Evolutionary conservation across 2,329 filamentous ascomycete species (phyloP), one percentile per base, ranked within the genome.

Genomic region (Nannizziopsis barbatae): DNA sequence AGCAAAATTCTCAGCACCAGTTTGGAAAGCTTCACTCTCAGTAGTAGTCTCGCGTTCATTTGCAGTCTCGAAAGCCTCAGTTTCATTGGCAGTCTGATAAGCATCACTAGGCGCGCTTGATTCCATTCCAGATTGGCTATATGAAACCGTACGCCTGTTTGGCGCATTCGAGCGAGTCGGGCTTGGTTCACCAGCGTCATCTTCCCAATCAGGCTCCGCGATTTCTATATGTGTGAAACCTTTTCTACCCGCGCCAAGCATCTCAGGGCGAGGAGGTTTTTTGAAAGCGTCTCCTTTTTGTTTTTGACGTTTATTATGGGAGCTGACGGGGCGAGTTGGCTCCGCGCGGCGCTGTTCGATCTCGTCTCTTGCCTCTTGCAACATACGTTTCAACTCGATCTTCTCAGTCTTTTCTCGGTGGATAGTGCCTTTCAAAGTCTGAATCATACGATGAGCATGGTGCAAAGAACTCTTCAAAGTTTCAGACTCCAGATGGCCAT

Each of bases 361-460:
- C 60, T 98, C 92, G 62, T 98, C 92, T 32, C 89, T 81, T 18
- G 90, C 84, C 60, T 98, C 92, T 68, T 96, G 90, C 27, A 96
- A 78, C 77, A 98, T 86, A 51, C 90, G 84, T 68, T 87, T 89
- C 47, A 96, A 77, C 67, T 98, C 92, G 22, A 96, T 78, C 73
- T 95, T 98, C 66, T 98, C 92, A 0, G 90, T 95, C 80, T 96
- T 98, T 66, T 98, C 92, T 31, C 92, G 84, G 65, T 98, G 90
- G 41, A 96, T 85, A 59, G 89, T 94, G 64, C 84, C 88, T 67
- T 94, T 88, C 57, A 96, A 78, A 59, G 87, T 94, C 64, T 96
- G 90, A 51, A 98, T 95, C 69, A 94, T 95, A 50, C 90, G 81
- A 65, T 96, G 92, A 35, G 92, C 90, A 64, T 98, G 92, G 56